Evolutionary conservation across 345 rosid genomes (phyloP).

Genomic region (Luvunga scandens): DNA sequence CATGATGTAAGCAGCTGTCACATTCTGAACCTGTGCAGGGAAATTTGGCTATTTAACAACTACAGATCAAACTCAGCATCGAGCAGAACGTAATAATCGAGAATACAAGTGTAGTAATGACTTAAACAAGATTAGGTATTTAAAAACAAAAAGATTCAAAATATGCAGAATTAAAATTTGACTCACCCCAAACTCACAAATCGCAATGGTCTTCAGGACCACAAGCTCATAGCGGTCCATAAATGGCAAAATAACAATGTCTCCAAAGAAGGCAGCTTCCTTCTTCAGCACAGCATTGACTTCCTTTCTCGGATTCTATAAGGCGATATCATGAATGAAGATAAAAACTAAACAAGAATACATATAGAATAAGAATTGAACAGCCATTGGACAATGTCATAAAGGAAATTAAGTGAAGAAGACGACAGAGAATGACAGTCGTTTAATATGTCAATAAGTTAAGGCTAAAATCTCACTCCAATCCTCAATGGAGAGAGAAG

Average conservation of each 20-base stretch:
- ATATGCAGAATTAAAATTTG: constrained; percentile 10
- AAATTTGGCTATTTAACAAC: constrained; percentile 6
- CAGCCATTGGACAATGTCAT: neutral
- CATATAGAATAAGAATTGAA: neutral
- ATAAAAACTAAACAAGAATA: neutral
- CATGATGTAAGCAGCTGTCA: constrained; percentile 77
- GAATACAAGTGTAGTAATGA: neutral
- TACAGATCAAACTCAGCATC: neutral
- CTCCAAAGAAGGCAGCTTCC: constrained; percentile 95
- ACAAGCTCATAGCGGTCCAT: constrained; percentile 98
- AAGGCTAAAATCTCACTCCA: neutral
- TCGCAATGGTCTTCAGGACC: constrained; percentile 92
- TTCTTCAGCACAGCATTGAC: constrained; percentile 85
- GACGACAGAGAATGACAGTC: neutral
- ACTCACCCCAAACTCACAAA: constrained; percentile 96
- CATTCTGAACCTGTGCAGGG: constrained; percentile 70
- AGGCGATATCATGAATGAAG: constrained; percentile 11
- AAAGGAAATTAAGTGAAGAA: neutral
- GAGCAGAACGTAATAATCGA: neutral
- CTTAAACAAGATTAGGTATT: neutral
- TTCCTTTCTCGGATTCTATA: constrained; percentile 88
- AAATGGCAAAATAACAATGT: constrained; percentile 82
- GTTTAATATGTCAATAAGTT: neutral
- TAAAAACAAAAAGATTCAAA: constrained; percentile 5
- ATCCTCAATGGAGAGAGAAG: constrained; percentile 1